A percentile compares a stretch with the other conserved stretches of the same genome.
These are phyloP conservation scores for Huntiella abstrusa DNA, from an alignment of 2,329 filamentous ascomycete genomes.

Conservation along the genomic window DNA sequence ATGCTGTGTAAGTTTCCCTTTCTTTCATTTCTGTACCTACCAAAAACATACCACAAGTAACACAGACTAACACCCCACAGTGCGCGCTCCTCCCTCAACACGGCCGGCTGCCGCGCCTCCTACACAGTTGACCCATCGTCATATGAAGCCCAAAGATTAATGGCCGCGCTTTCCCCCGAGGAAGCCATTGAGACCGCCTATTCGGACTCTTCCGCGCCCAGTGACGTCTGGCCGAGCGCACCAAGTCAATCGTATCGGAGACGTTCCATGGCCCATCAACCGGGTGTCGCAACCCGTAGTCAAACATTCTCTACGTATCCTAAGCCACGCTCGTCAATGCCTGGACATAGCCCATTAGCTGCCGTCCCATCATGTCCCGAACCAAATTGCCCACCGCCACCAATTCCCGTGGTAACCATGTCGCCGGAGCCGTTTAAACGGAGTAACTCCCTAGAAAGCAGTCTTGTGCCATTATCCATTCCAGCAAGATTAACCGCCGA, in stretches of 20 bases:
- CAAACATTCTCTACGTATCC: constrained; percentile 10
- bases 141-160: constrained; percentile 26
- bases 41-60: not conserved
- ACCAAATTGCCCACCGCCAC: not conserved
- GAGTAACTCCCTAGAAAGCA: not conserved
- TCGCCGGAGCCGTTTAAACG: not conserved
- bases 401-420: not conserved
- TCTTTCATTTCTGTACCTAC: not conserved
- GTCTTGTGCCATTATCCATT: not conserved
- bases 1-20: constrained; percentile 7
- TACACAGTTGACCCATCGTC: constrained; percentile 26
- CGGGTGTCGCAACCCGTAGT: constrained; percentile 29
- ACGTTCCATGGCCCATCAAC: constrained; percentile 28
- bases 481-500: constrained; percentile 12
- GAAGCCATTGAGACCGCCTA: constrained; percentile 17
- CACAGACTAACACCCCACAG: not conserved
- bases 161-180: constrained; percentile 18
- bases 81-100: constrained; percentile 3
- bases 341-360: too few species aligned
- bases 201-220: constrained; percentile 21
- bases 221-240: constrained; percentile 27
- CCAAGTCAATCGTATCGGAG: constrained; percentile 30
- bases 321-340: not conserved
- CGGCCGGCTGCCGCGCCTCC: constrained; percentile 19
- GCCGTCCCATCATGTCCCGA: too few species aligned